Conservation (phyloP, 2,329 filamentous ascomycete species). For the Fonsecaea pedrosoi region DNA sequence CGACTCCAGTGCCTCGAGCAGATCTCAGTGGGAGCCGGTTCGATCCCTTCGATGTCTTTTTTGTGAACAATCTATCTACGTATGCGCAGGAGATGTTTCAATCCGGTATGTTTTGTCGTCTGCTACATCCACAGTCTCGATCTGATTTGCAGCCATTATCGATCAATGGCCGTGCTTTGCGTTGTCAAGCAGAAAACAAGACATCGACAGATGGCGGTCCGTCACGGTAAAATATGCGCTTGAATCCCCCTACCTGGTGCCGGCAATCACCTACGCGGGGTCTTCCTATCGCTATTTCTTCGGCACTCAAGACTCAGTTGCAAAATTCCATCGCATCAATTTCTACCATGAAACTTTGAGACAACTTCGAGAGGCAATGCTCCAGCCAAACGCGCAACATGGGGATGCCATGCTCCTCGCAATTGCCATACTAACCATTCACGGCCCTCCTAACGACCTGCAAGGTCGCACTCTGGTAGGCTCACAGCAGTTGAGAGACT, state of each 20-base stretch:
- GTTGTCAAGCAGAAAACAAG: constrained; percentile 15
- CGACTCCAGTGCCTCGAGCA: not conserved
- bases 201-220: constrained; percentile 24
- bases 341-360: constrained; percentile 21
- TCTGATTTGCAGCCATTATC: constrained; percentile 24
- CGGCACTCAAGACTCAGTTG: constrained; percentile 12
- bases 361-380: constrained; percentile 19
- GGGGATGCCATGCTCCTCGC: constrained; percentile 26
- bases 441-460: constrained; percentile 7
- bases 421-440: constrained; percentile 25
- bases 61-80: constrained; percentile 8
- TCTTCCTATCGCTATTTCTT: constrained; percentile 28
- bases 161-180: constrained; percentile 30
- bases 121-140: not conserved
- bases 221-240: constrained; percentile 18
- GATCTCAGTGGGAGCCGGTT: constrained; percentile 15
- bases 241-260: constrained; percentile 21
- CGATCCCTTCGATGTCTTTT: constrained; percentile 25
- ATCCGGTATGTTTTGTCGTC: constrained; percentile 20
- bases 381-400: not conserved
- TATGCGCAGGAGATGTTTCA: constrained; percentile 19
- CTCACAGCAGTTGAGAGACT: constrained; percentile 7
- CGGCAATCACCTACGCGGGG: constrained; percentile 28
- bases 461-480: constrained; percentile 1
- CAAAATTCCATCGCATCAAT: constrained; percentile 17